Base-by-base conservation (phyloP, 345 rosid species). In the Hypericum perforatum region DNA sequence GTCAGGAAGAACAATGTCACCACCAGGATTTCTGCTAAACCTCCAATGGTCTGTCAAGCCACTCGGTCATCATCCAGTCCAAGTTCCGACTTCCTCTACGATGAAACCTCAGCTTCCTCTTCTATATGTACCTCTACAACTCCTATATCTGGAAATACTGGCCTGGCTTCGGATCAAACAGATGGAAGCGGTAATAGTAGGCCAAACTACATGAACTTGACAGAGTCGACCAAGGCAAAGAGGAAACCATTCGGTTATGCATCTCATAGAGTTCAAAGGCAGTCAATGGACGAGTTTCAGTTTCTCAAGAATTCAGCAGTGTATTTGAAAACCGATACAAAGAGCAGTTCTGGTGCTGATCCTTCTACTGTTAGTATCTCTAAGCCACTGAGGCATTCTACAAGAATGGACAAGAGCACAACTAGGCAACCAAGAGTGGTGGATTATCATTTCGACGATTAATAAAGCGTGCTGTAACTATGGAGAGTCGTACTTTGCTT, bases 211-310 rank as follows among this genome's bases (percentile, higher is more conserved):
- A 85, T 92, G 98, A 83, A 63, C 61, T 47, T 83, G 58, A 92
- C 98, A 0, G 86, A 85, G 63, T 85, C 98, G 39, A 92, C 81
- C 11, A 92, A 85, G 82, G 95, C 95, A 0, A 88, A 88, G 61
- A 71, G 72, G 63, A 81, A 78, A 67, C 58, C 48, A 9, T 53
- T 32, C 43, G 53, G 43, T 41, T 48, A 61, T 45, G 48, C 59
- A 42, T 68, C 73, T 9, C 63, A 65, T 47, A 69, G 86, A 42
- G 74, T 58, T 29, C 78, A 72, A 12, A 87, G 94, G 61, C 96
- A 81, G 51, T 85, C 95, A 41, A 88, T 85, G 95, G 94, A 92
- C 66, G 98, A 92, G 68, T 78, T 80, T 67, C 94, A 83, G 79
- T 85, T 88, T 65, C 67, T 76, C 41, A 72, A 77, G 63, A 78